Evolutionary conservation across 2,329 filamentous ascomycete genomes (phyloP), one percentile per base, ranked within the genome.

Genomic region (Talaromyces sp.): DNA sequence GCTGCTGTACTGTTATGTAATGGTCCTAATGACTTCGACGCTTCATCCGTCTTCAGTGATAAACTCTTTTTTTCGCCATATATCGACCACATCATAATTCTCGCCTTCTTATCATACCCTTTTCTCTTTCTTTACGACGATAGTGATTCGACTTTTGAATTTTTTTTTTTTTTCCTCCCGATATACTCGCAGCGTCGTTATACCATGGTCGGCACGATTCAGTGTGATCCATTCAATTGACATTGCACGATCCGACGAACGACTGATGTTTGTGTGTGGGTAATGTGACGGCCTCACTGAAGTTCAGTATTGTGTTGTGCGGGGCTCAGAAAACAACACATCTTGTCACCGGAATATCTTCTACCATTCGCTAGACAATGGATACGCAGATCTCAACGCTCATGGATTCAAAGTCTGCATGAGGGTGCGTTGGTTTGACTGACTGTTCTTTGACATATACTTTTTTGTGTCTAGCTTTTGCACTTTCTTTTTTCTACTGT

Each of bases 1-100:
- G 92, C 72, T 99, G 95, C 87, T 99, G 95, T 82, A 85, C 89
- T 72, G 88, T 99, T 79, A 98, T 98, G 94, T 98, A 84, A 81
- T 61, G 36, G 55, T 47, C 54, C 55, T 50, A 31, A 58, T 18
- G 56, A 52, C 44, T 56, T 30, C 30, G 42, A 40, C 59, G 30
- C 47, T 36, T 57, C 42, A 42, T 47, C 60, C 51, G 30, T 40
- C 53, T 60, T 36, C 31, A 52, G n/a, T 52, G 50, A 52, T 40
- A 53, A 36, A 5, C 27, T 27, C 27, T 56, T 53, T 47, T 40
- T 61, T 57, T 34, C 31, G 18, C 27, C 50, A 10, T 56, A 18
- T 56, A 52, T 47, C 47, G 27, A 57, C 60, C 54, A 33, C 56
- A 57, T 57, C 59, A 40, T 50, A 54, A 52, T 62, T 47, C 28